Base-by-base conservation (phyloP, 108 stramenopile genomes). In the Nitzschia palea region DNA sequence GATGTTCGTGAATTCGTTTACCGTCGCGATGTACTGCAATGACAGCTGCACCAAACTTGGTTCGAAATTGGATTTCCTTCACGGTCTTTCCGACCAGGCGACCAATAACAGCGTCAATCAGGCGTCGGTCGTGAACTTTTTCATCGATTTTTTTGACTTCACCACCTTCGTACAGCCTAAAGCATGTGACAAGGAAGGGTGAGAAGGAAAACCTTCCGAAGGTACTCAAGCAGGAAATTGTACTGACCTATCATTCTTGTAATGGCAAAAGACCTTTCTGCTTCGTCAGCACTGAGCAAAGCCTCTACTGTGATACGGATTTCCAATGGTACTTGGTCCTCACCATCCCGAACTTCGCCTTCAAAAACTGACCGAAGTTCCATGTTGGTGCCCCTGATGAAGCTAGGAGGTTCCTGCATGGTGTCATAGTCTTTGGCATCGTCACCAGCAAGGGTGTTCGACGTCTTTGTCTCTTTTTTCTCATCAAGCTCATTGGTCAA, bases 401-500 rank as follows among this genome's bases (percentile, higher is more conserved):
- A n/a, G n/a, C n/a, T n/a, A n/a, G n/a, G 5, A 44, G n/a, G n/a
- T 17, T 44, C 15, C 17, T 17, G 43, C 43, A 0, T 17, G 32
- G 57, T 58, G 14, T n/a, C n/a, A n/a, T n/a, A n/a, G n/a, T n/a
- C n/a, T n/a, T n/a, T n/a, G n/a, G n/a, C n/a, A n/a, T n/a, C n/a
- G n/a, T n/a, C n/a, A n/a, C n/a, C n/a, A n/a, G n/a, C n/a, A n/a
- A n/a, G n/a, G n/a, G n/a, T n/a, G n/a, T n/a, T n/a, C n/a, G n/a
- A n/a, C n/a, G n/a, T n/a, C n/a, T n/a, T n/a, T n/a, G n/a, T n/a
- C n/a, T n/a, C n/a, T n/a, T n/a, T n/a, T n/a, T n/a, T n/a, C n/a
- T n/a, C n/a, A n/a, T n/a, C n/a, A n/a, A n/a, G n/a, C 60, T 90
- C 91, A 65, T 86, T 88, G 10, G 94, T 93, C n/a, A 95, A 36